These are phyloP conservation scores for Lachnellula subtilissima DNA, from an alignment of 2,329 filamentous ascomycete genomes.

Conservation along the genomic window DNA sequence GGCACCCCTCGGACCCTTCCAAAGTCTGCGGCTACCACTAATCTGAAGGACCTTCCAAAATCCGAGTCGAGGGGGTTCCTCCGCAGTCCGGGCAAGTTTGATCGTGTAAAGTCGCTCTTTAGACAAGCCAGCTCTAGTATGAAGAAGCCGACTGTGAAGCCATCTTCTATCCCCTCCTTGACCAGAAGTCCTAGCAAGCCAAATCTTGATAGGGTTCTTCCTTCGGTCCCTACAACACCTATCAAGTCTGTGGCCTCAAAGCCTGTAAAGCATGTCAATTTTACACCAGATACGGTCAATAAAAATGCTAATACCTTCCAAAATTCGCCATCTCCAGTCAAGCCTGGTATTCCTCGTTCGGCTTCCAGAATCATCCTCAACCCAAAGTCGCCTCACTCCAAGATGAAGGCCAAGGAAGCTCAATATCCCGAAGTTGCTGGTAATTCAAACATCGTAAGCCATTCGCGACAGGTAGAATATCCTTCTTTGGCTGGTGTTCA, in stretches of 20 bases:
- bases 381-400: constrained; percentile 32
- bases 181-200: constrained; percentile 39
- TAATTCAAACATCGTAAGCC: constrained; percentile 7
- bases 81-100: constrained; percentile 29
- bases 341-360: constrained; percentile 43
- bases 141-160: constrained; percentile 19
- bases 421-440: constrained; percentile 51
- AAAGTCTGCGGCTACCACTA: constrained; percentile 50
- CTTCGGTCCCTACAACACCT: constrained; percentile 56
- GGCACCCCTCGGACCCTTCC: constrained; percentile 44
- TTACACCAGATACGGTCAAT: constrained; percentile 59
- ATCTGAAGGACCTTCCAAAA: constrained; percentile 32
- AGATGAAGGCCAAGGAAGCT: constrained; percentile 35
- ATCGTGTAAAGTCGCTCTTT: constrained; percentile 55
- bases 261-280: constrained; percentile 69
- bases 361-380: constrained; percentile 35
- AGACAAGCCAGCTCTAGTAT: constrained; percentile 31
- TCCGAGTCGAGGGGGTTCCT: constrained; percentile 20
- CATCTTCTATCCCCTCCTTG: constrained; percentile 22
- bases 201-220: constrained; percentile 52
- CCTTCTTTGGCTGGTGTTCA: constrained; percentile 27
- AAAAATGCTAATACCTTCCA: constrained; percentile 44
- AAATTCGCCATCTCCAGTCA: constrained; percentile 53
- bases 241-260: constrained; percentile 43
- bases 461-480: constrained; percentile 22